Evolutionary conservation across 2,329 filamentous ascomycete species (phyloP).

Genomic region (Colletotrichum coccodes): DNA sequence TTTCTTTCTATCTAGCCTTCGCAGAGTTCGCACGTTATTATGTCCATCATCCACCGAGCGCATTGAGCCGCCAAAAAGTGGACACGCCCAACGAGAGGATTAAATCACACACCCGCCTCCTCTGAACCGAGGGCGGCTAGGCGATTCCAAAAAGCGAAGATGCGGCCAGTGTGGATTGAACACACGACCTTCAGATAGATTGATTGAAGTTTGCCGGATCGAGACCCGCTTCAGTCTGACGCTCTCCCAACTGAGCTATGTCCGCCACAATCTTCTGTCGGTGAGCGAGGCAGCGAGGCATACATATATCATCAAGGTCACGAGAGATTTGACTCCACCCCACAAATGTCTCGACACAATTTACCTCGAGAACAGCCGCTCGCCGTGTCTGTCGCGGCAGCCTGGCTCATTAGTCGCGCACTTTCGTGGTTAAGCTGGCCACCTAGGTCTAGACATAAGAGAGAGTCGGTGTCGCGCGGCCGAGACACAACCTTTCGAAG

Average conservation of each 20-base stretch:
- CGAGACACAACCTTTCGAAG: not conserved
- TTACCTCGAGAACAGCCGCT: not conserved
- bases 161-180: conserved; percentile 34
- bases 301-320: not conserved
- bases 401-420: not conserved
- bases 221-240: conserved; percentile 29
- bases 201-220: conserved; percentile 25
- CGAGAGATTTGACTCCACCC: not conserved
- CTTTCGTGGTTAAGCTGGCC: not conserved
- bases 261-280: conserved; percentile 15
- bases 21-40: not conserved
- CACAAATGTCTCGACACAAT: not conserved
- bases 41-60: not conserved
- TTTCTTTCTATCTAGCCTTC: not conserved
- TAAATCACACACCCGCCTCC: too few species aligned
- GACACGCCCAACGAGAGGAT: not conserved
- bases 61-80: not conserved
- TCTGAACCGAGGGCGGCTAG: too few species aligned
- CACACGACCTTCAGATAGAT: conserved; percentile 33
- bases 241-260: conserved; percentile 34
- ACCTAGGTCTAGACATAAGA: not conserved
- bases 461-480: conserved; percentile 8
- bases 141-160: conserved; percentile 3
- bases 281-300: rapidly evolving
- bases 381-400: not conserved